Percentiles rank a stretch among this genome's conserved stretches.
Conservation (phyloP, 1,284 basidiomycete genomes). For the Hymenochaete sp. region DNA sequence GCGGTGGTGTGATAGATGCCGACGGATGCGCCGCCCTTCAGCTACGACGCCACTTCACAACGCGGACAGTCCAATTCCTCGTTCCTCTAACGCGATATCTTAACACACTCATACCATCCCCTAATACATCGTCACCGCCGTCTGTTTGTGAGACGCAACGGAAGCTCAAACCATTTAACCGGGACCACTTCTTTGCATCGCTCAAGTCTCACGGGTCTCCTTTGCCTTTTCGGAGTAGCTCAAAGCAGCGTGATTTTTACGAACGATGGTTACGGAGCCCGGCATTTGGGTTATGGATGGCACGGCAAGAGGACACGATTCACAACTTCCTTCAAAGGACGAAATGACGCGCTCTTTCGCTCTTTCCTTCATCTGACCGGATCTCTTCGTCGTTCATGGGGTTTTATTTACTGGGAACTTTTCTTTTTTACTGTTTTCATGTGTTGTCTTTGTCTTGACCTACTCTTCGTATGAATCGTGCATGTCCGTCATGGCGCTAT, state of each 20-base stretch:
- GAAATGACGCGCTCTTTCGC: too few species aligned
- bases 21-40: slow-evolving; percentile 57
- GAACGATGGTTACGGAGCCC: slow-evolving; percentile 63
- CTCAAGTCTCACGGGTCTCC: slow-evolving; percentile 73
- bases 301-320: slow-evolving; percentile 51
- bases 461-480: too few species aligned
- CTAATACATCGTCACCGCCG: slow-evolving; percentile 23
- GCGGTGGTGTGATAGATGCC: slow-evolving; percentile 34
- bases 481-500: too few species aligned
- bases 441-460: too few species aligned
- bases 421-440: too few species aligned
- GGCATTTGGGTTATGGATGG: slow-evolving; percentile 70
- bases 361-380: too few species aligned
- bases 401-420: too few species aligned
- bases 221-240: slow-evolving; percentile 63
- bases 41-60: slow-evolving; percentile 79
- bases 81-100: slow-evolving; percentile 91
- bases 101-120: slow-evolving; percentile 77
- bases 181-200: slow-evolving; percentile 71
- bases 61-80: slow-evolving; percentile 83
- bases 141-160: slow-evolving; percentile 3
- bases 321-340: slow-evolving; percentile 11
- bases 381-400: too few species aligned
- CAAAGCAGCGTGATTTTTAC: slow-evolving; percentile 63
- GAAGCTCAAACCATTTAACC: slow-evolving; percentile 71